Conservation (phyloP, 2,329 filamentous ascomycete species). For the Arthroderma sp. region DNA sequence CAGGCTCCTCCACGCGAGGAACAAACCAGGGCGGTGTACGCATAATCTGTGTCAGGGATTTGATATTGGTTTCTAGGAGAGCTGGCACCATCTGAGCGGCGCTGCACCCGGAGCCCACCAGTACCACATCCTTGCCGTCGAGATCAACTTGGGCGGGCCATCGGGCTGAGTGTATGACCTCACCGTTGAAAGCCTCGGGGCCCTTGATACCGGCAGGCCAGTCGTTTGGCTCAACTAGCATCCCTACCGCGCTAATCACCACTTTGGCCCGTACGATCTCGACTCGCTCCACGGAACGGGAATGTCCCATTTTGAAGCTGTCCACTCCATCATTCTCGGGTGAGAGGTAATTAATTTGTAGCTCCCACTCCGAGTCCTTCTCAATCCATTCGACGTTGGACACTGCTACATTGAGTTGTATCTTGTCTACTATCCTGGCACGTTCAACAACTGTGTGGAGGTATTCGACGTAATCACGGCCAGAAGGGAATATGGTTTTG, state of each 20-base stretch:
- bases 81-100: constrained; percentile 17
- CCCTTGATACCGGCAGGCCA: constrained; percentile 25
- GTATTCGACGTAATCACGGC: too few relatives aligned
- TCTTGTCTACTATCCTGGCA: too few relatives aligned
- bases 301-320: too few relatives aligned
- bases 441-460: too few relatives aligned
- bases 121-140: constrained; percentile 16
- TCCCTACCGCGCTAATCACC: constrained; percentile 40
- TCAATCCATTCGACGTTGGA: too few relatives aligned
- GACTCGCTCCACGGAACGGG: neutral
- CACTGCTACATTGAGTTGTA: too few relatives aligned
- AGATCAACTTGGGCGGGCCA: constrained; percentile 15
- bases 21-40: constrained; percentile 45
- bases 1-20: constrained; percentile 16
- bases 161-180: constrained; percentile 17
- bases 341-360: too few relatives aligned
- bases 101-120: constrained; percentile 24
- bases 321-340: too few relatives aligned
- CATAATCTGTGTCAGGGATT: constrained; percentile 44
- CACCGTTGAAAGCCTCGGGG: constrained; percentile 12
- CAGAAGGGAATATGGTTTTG: too few relatives aligned
- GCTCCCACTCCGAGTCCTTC: too few relatives aligned
- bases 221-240: constrained; percentile 37
- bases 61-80: constrained; percentile 29
- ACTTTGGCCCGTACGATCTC: constrained; percentile 26